These are phyloP conservation scores for Sporodiniella umbellata DNA, from an alignment of 371 early-diverging fungal species.

Conservation along the genomic window DNA sequence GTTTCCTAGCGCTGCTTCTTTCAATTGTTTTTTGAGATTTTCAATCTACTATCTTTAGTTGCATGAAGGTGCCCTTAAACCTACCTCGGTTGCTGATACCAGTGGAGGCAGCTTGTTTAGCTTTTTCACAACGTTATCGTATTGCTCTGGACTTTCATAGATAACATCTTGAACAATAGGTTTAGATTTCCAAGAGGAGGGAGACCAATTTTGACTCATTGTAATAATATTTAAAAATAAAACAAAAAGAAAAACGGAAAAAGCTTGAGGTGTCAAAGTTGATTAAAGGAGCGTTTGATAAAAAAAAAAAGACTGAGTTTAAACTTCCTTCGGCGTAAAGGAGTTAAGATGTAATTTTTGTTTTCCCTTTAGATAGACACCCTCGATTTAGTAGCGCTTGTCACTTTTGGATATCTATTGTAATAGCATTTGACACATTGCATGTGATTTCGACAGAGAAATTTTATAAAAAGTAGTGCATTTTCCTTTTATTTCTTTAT, in stretches of 20 bases:
- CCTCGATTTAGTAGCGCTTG: too few species aligned
- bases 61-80: background rate
- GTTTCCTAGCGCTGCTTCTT: slow-evolving; percentile 86
- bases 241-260: background rate
- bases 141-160: slow-evolving; percentile 75
- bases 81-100: slow-evolving; percentile 86
- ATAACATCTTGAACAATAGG: slow-evolving; percentile 89
- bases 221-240: background rate
- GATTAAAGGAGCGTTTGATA: too few species aligned
- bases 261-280: background rate
- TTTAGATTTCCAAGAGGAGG: slow-evolving; percentile 78
- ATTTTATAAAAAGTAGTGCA: too few species aligned
- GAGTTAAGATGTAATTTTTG: too few species aligned
- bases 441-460: too few species aligned
- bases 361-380: too few species aligned
- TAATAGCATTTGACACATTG: too few species aligned
- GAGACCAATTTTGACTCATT: slow-evolving; percentile 60
- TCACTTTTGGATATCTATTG: too few species aligned
- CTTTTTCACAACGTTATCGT: slow-evolving; percentile 72
- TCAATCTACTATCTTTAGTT: slow-evolving; percentile 58
- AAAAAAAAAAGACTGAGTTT: too few species aligned
- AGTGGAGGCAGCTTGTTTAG: slow-evolving; percentile 86
- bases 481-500: too few species aligned
- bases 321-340: too few species aligned
- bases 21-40: slow-evolving; percentile 78